Evolutionary conservation across 345 rosid species (phyloP).

Genomic region (Bruguiera gymnorhiza): DNA sequence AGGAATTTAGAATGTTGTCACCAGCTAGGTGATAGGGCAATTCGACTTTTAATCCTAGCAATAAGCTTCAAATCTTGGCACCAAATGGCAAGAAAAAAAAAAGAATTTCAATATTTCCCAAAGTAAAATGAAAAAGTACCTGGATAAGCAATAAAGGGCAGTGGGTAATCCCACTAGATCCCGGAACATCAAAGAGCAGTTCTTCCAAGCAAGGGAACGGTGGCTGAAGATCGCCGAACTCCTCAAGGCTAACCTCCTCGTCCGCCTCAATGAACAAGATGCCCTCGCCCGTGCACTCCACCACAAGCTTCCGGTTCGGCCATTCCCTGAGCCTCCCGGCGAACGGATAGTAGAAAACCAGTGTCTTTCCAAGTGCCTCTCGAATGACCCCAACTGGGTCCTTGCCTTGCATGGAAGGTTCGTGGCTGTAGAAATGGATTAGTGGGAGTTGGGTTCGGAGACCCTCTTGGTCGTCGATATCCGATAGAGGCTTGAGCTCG

Average conservation of each 20-base stretch:
- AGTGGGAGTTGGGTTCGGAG: conserved; percentile 13
- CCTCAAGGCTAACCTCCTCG: conserved; percentile 14
- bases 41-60: too few species aligned
- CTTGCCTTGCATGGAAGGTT: conserved; percentile 7
- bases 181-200: conserved; percentile 21
- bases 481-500: conserved; percentile 19
- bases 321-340: conserved; percentile 21
- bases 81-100: too few species aligned
- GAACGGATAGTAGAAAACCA: conserved; percentile 19
- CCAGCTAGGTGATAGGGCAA: too few species aligned
- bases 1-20: too few species aligned
- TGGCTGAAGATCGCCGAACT: conserved; percentile 23
- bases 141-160: conserved; percentile 20
- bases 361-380: conserved; percentile 13
- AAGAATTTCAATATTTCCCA: too few species aligned
- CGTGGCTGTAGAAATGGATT: neutral
- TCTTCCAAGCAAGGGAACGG: conserved; percentile 23
- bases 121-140: neutral
- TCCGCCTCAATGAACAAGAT: conserved; percentile 19
- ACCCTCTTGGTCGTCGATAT: conserved; percentile 24
- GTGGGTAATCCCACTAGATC: neutral
- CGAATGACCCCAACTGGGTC: conserved; percentile 9
- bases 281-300: conserved; percentile 28
- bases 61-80: too few species aligned
- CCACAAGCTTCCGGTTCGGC: conserved; percentile 8